Evolutionary conservation across 768 basidiomycete species (phyloP).

Genomic region (Strobilomyces echinocephalus): DNA sequence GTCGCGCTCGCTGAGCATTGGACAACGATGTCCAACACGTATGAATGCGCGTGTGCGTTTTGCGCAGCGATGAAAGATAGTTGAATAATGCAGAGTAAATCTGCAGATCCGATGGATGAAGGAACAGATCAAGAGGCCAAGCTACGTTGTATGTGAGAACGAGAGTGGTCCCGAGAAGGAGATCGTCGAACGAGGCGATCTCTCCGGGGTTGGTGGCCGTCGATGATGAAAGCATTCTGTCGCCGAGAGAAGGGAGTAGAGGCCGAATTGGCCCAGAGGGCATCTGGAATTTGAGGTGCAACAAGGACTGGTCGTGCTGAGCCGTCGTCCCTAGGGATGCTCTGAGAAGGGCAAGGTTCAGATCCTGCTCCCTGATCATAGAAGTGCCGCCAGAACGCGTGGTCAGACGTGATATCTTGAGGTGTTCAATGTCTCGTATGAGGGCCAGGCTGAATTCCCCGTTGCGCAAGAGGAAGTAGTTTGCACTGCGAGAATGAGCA

Average conservation of each 20-base stretch:
- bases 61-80: slow-evolving; percentile 78
- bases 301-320: slow-evolving; percentile 76
- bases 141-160: slow-evolving; percentile 64
- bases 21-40: slow-evolving; percentile 83
- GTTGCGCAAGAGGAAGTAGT: slow-evolving; percentile 85
- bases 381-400: slow-evolving; percentile 58
- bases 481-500: slow-evolving; percentile 49
- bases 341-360: slow-evolving; percentile 81
- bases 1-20: slow-evolving; percentile 76
- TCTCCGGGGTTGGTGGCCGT: slow-evolving; percentile 35
- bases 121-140: slow-evolving; percentile 90
- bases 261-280: slow-evolving; percentile 81
- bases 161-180: slow-evolving; percentile 76
- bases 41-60: slow-evolving; percentile 76
- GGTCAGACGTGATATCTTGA: slow-evolving; percentile 75
- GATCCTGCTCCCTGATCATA: slow-evolving; percentile 87
- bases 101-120: slow-evolving; percentile 68
- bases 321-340: slow-evolving; percentile 86
- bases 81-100: slow-evolving; percentile 75
- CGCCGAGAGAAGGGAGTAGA: slow-evolving; percentile 67
- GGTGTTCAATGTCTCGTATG: slow-evolving; percentile 80
- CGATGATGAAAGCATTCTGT: slow-evolving; percentile 38
- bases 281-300: slow-evolving; percentile 68
- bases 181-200: slow-evolving; percentile 58
- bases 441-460: slow-evolving; percentile 83